Percentiles rank a stretch among this genome's conserved stretches.
phyloP scores from a whole-genome alignment of 768 basidiomycete species.

The Cyclocybe cylindracea region DNA sequence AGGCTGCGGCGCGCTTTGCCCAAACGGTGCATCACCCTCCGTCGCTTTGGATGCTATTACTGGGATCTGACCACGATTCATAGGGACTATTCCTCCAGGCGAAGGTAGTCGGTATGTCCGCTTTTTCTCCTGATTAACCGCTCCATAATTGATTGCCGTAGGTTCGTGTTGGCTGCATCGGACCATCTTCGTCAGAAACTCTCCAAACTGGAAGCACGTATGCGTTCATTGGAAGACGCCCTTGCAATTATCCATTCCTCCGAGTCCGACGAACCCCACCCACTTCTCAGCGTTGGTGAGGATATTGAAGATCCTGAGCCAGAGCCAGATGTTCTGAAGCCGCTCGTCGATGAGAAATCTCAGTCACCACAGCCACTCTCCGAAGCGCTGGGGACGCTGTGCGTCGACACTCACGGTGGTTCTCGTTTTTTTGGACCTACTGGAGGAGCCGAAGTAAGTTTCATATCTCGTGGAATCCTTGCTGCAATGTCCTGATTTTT shows the following conservation, averaged over 20 bases:
- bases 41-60: neutral
- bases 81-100: conserved; percentile 55
- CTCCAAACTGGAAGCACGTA: conserved; percentile 46
- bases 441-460: conserved; percentile 49
- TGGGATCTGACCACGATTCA: neutral
- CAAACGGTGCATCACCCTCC: conserved; percentile 40
- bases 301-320: conserved; percentile 34
- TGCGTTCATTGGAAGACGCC: conserved; percentile 57
- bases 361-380: conserved; percentile 25
- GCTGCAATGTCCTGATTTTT: neutral
- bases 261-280: conserved; percentile 41
- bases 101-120: conserved; percentile 49
- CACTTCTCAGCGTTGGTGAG: conserved; percentile 32
- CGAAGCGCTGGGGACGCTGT: conserved; percentile 44
- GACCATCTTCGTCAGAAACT: conserved; percentile 53
- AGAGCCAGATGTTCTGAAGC: conserved; percentile 20
- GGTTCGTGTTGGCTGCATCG: conserved; percentile 54
- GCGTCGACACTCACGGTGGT: conserved; percentile 41
- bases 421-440: conserved; percentile 48
- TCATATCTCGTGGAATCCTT: conserved; percentile 1
- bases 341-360: conserved; percentile 23
- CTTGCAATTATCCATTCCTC: conserved; percentile 45
- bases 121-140: neutral
- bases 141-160: conserved; percentile 14
- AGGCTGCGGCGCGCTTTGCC: conserved; percentile 51